These are phyloP conservation scores for Boletus sp. DNA, from an alignment of 768 basidiomycete genomes.

Conservation along the genomic window DNA sequence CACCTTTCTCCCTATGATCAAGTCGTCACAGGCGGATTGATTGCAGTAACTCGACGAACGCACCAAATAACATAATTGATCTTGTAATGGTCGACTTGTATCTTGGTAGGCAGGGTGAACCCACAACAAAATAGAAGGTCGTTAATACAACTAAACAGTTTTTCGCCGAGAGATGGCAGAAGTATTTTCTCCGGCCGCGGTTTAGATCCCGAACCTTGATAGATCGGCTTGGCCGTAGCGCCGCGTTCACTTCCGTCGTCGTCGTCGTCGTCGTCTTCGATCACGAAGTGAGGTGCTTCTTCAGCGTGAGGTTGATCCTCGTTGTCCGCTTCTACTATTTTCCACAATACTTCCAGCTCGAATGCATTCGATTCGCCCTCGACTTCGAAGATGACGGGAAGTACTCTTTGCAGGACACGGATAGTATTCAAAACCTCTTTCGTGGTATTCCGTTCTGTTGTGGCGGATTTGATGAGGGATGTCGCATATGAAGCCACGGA, in stretches of 20 bases:
- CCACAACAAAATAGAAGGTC: conserved; percentile 93
- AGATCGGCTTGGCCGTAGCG: conserved; percentile 27
- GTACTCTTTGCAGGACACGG: conserved; percentile 82
- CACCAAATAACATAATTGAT: conserved; percentile 89
- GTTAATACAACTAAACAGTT: conserved; percentile 71
- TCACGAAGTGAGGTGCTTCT: conserved; percentile 71
- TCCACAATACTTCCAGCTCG: conserved; percentile 85
- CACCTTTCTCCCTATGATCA: conserved; percentile 80
- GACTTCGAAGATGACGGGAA: conserved; percentile 86
- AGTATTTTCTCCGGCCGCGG: conserved; percentile 43
- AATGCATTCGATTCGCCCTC: conserved; percentile 70
- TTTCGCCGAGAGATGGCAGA: conserved; percentile 77
- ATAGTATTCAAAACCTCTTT: conserved; percentile 90
- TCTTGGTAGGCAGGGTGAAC: conserved; percentile 79
- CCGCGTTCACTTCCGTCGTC: conserved; percentile 34
- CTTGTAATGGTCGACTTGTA: conserved; percentile 77
- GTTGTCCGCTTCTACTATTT: conserved; percentile 49
- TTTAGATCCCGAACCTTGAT: conserved; percentile 16
- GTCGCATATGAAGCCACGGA: conserved; percentile 66
- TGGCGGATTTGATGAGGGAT: conserved; percentile 61
- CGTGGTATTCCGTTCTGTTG: conserved; percentile 61
- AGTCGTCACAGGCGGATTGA: conserved; percentile 4
- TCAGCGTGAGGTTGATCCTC: conserved; percentile 22
- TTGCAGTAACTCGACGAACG: conserved; percentile 24
- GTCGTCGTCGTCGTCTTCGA: conserved; percentile 76